Evolutionary conservation across 805 yeast species (phyloP), one percentile per base, ranked within the genome.

Genomic region (Torulaspora indica): DNA sequence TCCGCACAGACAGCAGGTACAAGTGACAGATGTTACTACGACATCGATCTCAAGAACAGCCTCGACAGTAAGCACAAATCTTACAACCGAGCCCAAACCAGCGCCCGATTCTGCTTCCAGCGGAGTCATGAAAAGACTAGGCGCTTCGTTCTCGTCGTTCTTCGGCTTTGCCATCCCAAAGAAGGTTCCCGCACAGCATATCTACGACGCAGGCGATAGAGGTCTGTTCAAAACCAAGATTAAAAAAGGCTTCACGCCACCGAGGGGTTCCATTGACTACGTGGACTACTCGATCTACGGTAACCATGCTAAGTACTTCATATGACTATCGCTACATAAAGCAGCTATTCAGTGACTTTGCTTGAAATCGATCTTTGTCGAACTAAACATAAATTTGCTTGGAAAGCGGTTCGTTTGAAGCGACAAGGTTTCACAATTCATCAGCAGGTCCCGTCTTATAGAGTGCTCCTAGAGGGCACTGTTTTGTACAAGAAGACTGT

Each of bases 221-320:
- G 24, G 29, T 12, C 15, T 37, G 17, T 37, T 27, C 22, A 28
- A 13, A 12, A 8, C 23, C 40, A 3, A 17, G 12, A 20, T 18
- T 4, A 23, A 18, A 5, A 38, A 38, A 17, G 13, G 29, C 12
- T 17, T 14, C 7, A 5, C 18, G 8, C n/a, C 36, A 20, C 12
- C 27, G 13, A 18, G 20, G 5, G 13, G 28, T 8, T 20, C 42
- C 20, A 20, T 13, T 9, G 42, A 38, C 12, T 15, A 38, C 12
- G 30, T 30, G 30, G 37, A 42, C 34, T 28, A 40, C n/a, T 31
- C 42, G 6, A 40, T 44, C 7, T 47, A 47, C 8, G 51, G 51
- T 8, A 45, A 35, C 18, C 51, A 47, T 22, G 51, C 51, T 38
- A 47, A 43, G 14, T 43, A 45, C 33, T 47, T 42, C 24, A 40